Conservation (phyloP, 352 stramenopile genomes). For the Pythium aquatile region DNA sequence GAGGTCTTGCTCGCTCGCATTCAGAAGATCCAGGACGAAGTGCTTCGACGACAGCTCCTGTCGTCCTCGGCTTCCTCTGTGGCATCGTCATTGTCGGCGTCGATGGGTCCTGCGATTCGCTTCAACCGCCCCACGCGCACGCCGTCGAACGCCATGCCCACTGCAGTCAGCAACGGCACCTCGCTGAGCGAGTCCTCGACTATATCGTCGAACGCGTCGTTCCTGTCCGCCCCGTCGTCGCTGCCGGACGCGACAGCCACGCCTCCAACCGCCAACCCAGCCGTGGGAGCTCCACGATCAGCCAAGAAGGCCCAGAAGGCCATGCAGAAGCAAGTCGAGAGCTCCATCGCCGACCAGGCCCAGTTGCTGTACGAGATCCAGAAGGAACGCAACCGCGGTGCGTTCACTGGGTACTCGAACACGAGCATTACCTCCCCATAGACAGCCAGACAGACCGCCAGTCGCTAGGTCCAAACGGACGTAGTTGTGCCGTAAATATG, state of each 20-base stretch:
- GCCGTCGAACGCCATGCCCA: slow-evolving; percentile 9
- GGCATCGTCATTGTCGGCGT: slow-evolving; percentile 15
- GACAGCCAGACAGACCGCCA: neutral
- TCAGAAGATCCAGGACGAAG: slow-evolving; percentile 26
- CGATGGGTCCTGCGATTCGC: slow-evolving; percentile 11
- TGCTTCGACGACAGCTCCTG: slow-evolving; percentile 18
- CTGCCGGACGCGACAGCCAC: slow-evolving; percentile 28
- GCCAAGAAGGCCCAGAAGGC: slow-evolving; percentile 12
- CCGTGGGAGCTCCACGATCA: neutral
- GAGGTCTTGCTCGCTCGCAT: slow-evolving; percentile 23
- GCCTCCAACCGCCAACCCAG: neutral
- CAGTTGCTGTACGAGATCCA: slow-evolving; percentile 47
- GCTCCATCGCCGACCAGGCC: slow-evolving; percentile 52
- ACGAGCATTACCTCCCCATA: slow-evolving; percentile 7
- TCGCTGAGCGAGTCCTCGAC: slow-evolving; percentile 22
- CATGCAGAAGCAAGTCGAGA: slow-evolving; percentile 46
- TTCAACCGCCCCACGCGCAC: slow-evolving; percentile 8
- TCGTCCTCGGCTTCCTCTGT: slow-evolving; percentile 18
- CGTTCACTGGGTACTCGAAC: neutral
- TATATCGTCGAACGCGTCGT: slow-evolving; percentile 22
- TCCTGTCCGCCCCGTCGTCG: slow-evolving; percentile 17
- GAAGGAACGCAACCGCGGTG: slow-evolving; percentile 34
- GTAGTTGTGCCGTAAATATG: neutral
- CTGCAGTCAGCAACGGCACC: slow-evolving; percentile 9
- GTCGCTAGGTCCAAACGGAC: too few relatives aligned